These are phyloP conservation scores for Chalciporus piperatus DNA, from an alignment of 768 basidiomycete species.

Conservation along the genomic window DNA sequence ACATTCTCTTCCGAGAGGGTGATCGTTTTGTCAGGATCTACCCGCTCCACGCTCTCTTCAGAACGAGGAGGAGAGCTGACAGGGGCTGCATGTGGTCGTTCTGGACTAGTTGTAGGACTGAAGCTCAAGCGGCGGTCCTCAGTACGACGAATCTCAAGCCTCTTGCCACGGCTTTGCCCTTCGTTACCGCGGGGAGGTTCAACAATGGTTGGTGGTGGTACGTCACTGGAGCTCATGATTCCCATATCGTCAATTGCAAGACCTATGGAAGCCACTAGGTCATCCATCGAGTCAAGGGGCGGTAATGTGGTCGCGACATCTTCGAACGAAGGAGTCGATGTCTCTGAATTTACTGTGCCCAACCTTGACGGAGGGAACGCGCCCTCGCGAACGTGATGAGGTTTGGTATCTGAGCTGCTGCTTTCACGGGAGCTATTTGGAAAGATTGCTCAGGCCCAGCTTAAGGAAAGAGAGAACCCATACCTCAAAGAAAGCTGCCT, in stretches of 20 bases:
- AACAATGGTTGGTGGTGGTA: constrained; percentile 40
- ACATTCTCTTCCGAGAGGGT: constrained; percentile 16
- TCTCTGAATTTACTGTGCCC: constrained; percentile 24
- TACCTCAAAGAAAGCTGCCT: constrained; percentile 18
- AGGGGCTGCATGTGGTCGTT: constrained; percentile 8
- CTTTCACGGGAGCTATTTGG: constrained; percentile 25
- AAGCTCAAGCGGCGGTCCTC: constrained; percentile 14
- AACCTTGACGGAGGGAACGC: constrained; percentile 55
- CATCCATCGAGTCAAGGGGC: constrained; percentile 35
- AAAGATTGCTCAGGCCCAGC: background rate
- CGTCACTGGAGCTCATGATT: constrained; percentile 30
- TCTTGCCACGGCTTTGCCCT: constrained; percentile 23
- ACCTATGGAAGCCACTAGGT: constrained; percentile 36
- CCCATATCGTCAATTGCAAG: constrained; percentile 40
- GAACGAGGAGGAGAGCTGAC: constrained; percentile 16
- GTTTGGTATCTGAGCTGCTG: constrained; percentile 8
- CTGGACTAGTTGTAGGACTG: constrained; percentile 10
- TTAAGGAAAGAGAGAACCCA: background rate
- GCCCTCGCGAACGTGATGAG: constrained; percentile 53
- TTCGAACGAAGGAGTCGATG: constrained; percentile 12
- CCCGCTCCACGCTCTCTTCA: constrained; percentile 19
- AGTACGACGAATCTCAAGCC: constrained; percentile 32
- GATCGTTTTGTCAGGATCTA: constrained; percentile 19
- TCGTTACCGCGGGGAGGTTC: constrained; percentile 37
- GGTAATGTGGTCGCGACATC: constrained; percentile 20